Evolutionary conservation across 116 monocot genomes (phyloP).

Genomic region (Dioscorea cayenensis): DNA sequence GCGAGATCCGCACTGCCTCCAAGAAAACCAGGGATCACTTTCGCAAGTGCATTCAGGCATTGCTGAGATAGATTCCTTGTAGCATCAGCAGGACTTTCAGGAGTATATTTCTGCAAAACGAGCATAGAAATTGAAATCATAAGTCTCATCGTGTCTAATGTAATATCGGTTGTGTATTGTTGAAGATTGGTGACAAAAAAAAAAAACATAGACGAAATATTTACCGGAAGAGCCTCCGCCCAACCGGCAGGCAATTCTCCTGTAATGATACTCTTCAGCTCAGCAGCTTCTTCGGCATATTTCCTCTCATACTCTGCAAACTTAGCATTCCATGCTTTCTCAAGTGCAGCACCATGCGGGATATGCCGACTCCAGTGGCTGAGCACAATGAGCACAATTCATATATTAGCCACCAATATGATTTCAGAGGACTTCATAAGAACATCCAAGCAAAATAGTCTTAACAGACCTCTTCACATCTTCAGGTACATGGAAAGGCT

Average conservation of each 20-base stretch:
- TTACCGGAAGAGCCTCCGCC: constrained; percentile 84
- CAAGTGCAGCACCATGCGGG: constrained; percentile 71
- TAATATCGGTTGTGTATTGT: background rate
- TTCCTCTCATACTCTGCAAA: constrained; percentile 93
- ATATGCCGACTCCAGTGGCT: constrained; percentile 97
- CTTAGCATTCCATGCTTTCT: constrained; percentile 78
- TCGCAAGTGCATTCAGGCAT: constrained; percentile 79
- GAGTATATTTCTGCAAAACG: constrained; percentile 72
- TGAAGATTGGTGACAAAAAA: background rate
- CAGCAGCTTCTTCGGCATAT: constrained; percentile 73
- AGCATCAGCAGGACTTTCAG: constrained; percentile 85
- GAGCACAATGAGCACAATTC: background rate
- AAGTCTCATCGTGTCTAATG: background rate
- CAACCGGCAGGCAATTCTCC: constrained; percentile 89
- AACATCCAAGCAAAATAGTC: background rate
- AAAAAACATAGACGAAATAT: background rate
- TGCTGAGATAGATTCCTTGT: constrained; percentile 94
- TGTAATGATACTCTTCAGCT: constrained; percentile 57
- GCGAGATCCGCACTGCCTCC: constrained; percentile 97
- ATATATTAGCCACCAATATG: background rate
- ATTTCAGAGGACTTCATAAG: background rate
- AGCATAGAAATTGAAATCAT: background rate
- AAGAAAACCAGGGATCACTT: constrained; percentile 77
- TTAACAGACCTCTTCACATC: constrained; percentile 75
- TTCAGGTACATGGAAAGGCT: constrained; percentile 87